phyloP scores from a whole-genome alignment of 305 asterid genomes.

The Fraxinus velutina region DNA sequence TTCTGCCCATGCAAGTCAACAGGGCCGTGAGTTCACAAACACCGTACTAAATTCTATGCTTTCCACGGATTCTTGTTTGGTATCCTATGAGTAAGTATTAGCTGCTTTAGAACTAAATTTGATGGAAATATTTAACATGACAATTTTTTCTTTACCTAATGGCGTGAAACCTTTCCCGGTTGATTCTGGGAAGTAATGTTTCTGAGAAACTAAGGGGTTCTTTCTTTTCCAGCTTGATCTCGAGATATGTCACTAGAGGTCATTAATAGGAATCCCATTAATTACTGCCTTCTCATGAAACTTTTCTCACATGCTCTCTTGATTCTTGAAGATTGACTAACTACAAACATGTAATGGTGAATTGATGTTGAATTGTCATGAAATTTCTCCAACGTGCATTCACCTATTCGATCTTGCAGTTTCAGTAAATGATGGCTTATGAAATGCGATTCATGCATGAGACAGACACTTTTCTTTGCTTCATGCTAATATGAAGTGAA shows the following conservation, averaged over 20 bases:
- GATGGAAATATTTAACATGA: constrained; percentile 5
- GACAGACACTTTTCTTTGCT: constrained; percentile 10
- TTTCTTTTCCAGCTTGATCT: constrained; percentile 1
- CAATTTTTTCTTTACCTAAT: constrained; percentile 11
- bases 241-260: constrained; percentile 6
- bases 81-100: constrained; percentile 54
- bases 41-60: constrained; percentile 26
- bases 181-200: constrained; percentile 3
- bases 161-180: constrained; percentile 1
- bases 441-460: neutral
- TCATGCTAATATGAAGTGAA: constrained; percentile 16
- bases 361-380: neutral
- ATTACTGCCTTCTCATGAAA: constrained; percentile 1
- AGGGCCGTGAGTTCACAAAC: constrained; percentile 27
- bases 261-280: neutral
- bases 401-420: neutral
- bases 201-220: constrained; percentile 5
- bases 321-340: neutral
- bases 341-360: constrained; percentile 1
- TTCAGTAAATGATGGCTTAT: constrained; percentile 1
- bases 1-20: constrained; percentile 28
- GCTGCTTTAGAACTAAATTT: constrained; percentile 14
- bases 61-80: constrained; percentile 49
- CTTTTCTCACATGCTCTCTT: constrained; percentile 9
- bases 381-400: constrained; percentile 1